Conservation (phyloP, 768 basidiomycete genomes). For the Coprinellus micaceus region DNA sequence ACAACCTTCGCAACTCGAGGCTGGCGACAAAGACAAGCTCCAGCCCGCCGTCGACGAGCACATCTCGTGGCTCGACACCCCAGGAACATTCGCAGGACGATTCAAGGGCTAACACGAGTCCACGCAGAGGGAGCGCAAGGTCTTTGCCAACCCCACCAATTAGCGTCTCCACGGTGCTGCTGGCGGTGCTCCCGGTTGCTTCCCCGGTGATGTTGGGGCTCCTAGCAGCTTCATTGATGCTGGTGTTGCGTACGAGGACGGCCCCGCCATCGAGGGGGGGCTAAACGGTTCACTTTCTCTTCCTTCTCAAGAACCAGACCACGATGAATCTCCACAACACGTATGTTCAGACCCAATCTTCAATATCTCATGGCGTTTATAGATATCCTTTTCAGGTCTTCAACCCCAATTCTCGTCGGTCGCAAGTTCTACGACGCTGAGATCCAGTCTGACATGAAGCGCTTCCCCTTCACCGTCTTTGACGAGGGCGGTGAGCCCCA, state of each 20-base stretch:
- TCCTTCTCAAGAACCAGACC: constrained; percentile 96
- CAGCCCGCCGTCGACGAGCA: constrained; percentile 77
- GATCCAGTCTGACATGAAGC: constrained; percentile 79
- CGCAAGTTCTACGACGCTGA: constrained; percentile 84
- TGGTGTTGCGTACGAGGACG: too few species aligned
- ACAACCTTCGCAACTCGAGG: constrained; percentile 92
- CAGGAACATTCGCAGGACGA: too few species aligned
- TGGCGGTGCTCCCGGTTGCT: too few species aligned
- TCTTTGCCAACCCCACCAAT: not conserved
- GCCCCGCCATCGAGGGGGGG: too few species aligned
- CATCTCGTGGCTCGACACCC: constrained; percentile 80
- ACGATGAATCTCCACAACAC: constrained; percentile 98
- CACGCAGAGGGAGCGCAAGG: not conserved
- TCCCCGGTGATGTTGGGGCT: too few species aligned
- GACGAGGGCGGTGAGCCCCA: constrained; percentile 86
- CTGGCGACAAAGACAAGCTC: constrained; percentile 84
- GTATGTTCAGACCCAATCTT: constrained; percentile 31
- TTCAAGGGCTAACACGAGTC: constrained; percentile 34
- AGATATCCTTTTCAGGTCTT: too few species aligned
- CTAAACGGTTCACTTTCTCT: too few species aligned
- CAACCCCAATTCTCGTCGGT: constrained; percentile 58
- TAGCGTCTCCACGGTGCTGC: not conserved
- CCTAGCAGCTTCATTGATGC: too few species aligned
- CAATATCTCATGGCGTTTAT: constrained; percentile 35
- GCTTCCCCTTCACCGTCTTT: constrained; percentile 93